Evolutionary conservation across 352 stramenopile species (phyloP), one percentile per base, ranked within the genome.

Genomic region (Phytopythium montanum): DNA sequence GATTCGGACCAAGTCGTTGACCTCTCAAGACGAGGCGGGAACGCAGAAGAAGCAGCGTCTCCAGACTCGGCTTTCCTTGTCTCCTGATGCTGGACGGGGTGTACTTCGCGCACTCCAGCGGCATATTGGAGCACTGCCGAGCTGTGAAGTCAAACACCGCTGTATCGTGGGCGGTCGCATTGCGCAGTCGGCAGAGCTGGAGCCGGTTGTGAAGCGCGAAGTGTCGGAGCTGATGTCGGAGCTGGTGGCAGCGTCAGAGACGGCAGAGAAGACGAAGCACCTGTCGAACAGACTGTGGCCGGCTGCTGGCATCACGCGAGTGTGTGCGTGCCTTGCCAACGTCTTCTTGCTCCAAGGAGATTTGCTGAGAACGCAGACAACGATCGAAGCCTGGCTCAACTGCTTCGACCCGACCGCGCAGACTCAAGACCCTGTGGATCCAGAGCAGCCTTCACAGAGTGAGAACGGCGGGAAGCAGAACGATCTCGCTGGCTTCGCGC

Each of bases 391-490:
- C 1, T 95, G 82, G 81, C 55, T 95, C 26, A 76, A 64, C 31
- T 93, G 84, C 56, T 95, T 95, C 54, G 84, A 94, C 44, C 87
- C 87, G 18, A 87, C 62, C 41, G 72, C 80, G 0, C 82, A 80
- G 34, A 58, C 75, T 1, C 72, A 79, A 48, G 73, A 85, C 19
- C 65, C 69, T 64, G 68, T 66, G 54, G 62, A 53, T 64, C 72
- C 48, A 25, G 61, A 78, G 26, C 62, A 63, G 5, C 66, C 53
- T 6, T 60, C 60, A 14, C 57, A 75, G 59, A 65, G 68, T 51
- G 69, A 68, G 39, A 79, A 46, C 28, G 62, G 63, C 3, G 41
- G 65, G 23, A 64, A 60, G 19, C 71, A 67, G 60, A 54, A 34
- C 21, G 29, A 54, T 14, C 33, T 45, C 21, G 21, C 44, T 60